Evolutionary conservation across 2,329 filamentous ascomycete genomes (phyloP).

Genomic region (Penicillium brevicompactum): DNA sequence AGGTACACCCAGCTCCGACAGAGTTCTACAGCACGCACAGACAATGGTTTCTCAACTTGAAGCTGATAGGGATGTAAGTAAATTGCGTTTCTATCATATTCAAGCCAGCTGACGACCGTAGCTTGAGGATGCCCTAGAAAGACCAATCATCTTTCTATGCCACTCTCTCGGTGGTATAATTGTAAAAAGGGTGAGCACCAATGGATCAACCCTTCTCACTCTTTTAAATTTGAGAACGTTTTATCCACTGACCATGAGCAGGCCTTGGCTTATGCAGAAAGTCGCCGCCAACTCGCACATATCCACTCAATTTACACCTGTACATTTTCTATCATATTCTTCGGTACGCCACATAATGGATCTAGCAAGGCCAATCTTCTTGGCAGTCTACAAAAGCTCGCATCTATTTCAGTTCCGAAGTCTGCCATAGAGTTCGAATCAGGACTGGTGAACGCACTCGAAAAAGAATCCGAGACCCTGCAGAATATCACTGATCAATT

Average conservation of each 20-base stretch:
- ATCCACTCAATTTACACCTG: conserved; percentile 41
- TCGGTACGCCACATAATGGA: conserved; percentile 42
- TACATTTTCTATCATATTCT: conserved; percentile 41
- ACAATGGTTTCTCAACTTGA: conserved; percentile 37
- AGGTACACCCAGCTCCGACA: conserved; percentile 22
- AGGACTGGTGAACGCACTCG: conserved; percentile 57
- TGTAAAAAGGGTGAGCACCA: conserved; percentile 38
- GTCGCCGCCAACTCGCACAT: conserved; percentile 26
- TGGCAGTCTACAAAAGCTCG: conserved; percentile 27
- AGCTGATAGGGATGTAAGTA: conserved; percentile 34
- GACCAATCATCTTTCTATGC: conserved; percentile 45
- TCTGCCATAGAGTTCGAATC: conserved; percentile 32
- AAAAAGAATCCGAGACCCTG: conserved; percentile 46
- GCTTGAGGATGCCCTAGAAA: conserved; percentile 33
- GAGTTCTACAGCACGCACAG: conserved; percentile 39
- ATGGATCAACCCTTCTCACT: background rate
- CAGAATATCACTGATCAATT: conserved; percentile 45
- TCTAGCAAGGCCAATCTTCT: conserved; percentile 35
- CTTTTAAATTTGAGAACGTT: background rate
- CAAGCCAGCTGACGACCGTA: conserved; percentile 5
- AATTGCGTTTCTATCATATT: too few species aligned
- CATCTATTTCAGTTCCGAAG: conserved; percentile 30
- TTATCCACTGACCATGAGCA: conserved; percentile 15
- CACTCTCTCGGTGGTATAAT: conserved; percentile 47
- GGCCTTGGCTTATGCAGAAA: conserved; percentile 38